Percentiles rank a stretch among this genome's conserved stretches.
These are phyloP conservation scores for Ascocoryne sarcoides DNA, from an alignment of 2,329 filamentous ascomycete species.

Conservation along the genomic window DNA sequence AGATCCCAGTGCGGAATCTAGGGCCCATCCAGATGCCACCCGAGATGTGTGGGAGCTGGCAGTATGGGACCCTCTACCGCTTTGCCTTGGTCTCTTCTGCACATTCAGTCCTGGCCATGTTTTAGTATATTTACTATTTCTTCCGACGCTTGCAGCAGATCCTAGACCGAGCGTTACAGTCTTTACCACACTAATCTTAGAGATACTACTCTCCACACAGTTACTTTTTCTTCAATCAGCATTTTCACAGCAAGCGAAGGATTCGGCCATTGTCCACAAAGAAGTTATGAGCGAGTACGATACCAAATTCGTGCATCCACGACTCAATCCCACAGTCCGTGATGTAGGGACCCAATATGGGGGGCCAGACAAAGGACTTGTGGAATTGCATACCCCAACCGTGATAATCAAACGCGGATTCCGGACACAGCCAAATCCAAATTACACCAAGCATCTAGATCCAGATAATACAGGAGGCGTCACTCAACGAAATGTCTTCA, in stretches of 20 bases:
- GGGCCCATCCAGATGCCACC: constrained; percentile 72
- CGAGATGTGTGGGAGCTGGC: constrained; percentile 92
- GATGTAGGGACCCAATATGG: constrained; percentile 70
- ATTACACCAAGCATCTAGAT: constrained; percentile 65
- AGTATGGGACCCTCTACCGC: constrained; percentile 86
- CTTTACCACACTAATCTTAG: constrained; percentile 71
- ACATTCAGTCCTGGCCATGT: constrained; percentile 90
- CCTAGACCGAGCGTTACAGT: constrained; percentile 78
- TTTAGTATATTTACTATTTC: constrained; percentile 79
- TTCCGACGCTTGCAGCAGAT: constrained; percentile 69
- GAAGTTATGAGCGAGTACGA: constrained; percentile 95
- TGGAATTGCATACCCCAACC: constrained; percentile 11
- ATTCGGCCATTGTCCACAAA: constrained; percentile 74
- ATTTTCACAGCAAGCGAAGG: constrained; percentile 79
- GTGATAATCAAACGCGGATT: constrained; percentile 67
- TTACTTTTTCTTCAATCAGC: constrained; percentile 63
- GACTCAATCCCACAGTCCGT: constrained; percentile 70
- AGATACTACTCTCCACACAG: constrained; percentile 66
- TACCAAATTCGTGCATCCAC: constrained; percentile 86
- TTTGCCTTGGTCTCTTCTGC: constrained; percentile 75
- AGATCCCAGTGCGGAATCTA: constrained; percentile 64
- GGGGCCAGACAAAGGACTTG: background rate
- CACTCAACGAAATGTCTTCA: constrained; percentile 23
- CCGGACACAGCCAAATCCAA: constrained; percentile 73
- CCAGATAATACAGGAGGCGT: constrained; percentile 43